phyloP scores from a whole-genome alignment of 1,284 basidiomycete genomes.

The Thelephora terrestris region DNA sequence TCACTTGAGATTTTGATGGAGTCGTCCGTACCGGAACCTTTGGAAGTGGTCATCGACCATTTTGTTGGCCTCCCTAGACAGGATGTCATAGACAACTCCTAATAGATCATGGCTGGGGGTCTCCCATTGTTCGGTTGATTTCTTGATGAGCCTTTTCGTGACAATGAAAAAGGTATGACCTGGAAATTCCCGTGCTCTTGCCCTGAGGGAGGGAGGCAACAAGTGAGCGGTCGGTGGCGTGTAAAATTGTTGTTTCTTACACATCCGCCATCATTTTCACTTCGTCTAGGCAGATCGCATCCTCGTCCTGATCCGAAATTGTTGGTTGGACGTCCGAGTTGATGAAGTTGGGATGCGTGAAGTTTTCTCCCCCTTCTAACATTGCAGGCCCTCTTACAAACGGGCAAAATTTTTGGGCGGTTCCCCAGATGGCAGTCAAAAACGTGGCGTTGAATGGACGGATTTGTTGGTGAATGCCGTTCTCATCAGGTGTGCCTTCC shows the following conservation, averaged over 20 bases:
- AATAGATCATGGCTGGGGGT: slow-evolving; percentile 39
- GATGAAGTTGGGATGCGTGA: slow-evolving; percentile 26
- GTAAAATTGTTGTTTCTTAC: slow-evolving; percentile 25
- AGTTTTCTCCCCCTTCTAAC: too few relatives aligned
- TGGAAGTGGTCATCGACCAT: slow-evolving; percentile 40
- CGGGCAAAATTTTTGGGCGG: slow-evolving; percentile 42
- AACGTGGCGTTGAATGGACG: slow-evolving; percentile 40
- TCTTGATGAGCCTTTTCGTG: slow-evolving; percentile 36
- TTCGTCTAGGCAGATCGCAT: slow-evolving; percentile 44
- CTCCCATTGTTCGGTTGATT: slow-evolving; percentile 39
- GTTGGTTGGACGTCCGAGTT: slow-evolving; percentile 25
- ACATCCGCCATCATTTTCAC: slow-evolving; percentile 36
- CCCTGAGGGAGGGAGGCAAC: slow-evolving; percentile 26
- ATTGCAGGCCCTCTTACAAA: slow-evolving; percentile 11
- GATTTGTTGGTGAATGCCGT: slow-evolving; percentile 45
- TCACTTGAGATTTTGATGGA: slow-evolving; percentile 45
- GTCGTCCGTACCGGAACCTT: slow-evolving; percentile 38
- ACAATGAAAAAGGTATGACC: slow-evolving; percentile 57
- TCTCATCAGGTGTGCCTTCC: slow-evolving; percentile 37
- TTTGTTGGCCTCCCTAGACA: slow-evolving; percentile 29
- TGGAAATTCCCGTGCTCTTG: slow-evolving; percentile 58
- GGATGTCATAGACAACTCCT: slow-evolving; percentile 28
- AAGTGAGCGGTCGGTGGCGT: neutral
- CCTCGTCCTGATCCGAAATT: slow-evolving; percentile 4
- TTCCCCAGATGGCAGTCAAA: slow-evolving; percentile 33